Percentiles rank a stretch among this genome's conserved stretches.
Conservation (phyloP, 768 basidiomycete species). For the Podaxis sp. region DNA sequence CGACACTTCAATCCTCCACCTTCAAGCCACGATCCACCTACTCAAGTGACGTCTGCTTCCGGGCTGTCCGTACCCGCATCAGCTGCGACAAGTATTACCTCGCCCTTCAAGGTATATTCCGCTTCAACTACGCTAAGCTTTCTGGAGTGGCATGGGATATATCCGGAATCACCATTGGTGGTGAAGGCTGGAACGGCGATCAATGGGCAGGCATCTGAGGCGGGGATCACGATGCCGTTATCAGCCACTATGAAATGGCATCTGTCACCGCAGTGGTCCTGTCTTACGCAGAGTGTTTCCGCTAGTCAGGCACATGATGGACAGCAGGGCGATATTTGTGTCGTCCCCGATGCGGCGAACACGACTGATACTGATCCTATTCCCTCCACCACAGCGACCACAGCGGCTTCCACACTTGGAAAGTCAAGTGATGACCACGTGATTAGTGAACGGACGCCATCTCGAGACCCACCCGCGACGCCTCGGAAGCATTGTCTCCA, state of each 20-base stretch:
- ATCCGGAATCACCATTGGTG: slow-evolving; percentile 24
- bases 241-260: not conserved
- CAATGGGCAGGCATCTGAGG: not conserved
- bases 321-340: not conserved
- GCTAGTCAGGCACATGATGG: not conserved
- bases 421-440: not conserved
- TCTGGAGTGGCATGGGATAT: slow-evolving; percentile 33
- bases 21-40: not conserved
- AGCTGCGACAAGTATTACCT: slow-evolving; percentile 10
- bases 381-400: not conserved
- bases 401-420: not conserved
- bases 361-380: not conserved
- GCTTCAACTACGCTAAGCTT: slow-evolving; percentile 31
- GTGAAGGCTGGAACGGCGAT: not conserved
- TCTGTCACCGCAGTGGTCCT: not conserved
- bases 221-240: not conserved
- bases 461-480: not conserved
- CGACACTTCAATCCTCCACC: slow-evolving; percentile 2
- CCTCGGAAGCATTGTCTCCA: not conserved
- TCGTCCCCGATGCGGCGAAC: not conserved
- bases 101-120: slow-evolving; percentile 25
- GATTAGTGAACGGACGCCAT: not conserved
- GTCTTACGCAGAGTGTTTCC: not conserved
- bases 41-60: slow-evolving; percentile 10
- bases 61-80: slow-evolving; percentile 8